These are phyloP conservation scores for Exophiala sideris DNA, from an alignment of 2,329 filamentous ascomycete species.

Conservation along the genomic window DNA sequence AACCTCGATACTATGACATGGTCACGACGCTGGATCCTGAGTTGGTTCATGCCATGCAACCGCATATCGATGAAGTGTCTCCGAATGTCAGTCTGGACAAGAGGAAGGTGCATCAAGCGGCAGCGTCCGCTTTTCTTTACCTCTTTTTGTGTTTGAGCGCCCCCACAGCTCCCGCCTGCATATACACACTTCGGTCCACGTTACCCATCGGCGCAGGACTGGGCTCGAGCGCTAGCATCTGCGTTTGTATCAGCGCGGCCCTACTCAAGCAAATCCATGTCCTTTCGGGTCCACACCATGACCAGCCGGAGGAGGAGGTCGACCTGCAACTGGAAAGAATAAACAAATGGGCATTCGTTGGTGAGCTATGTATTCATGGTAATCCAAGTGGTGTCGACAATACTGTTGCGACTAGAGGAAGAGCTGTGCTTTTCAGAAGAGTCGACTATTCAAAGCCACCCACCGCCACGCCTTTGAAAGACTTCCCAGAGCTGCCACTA, in stretches of 20 bases:
- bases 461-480: constrained; percentile 69
- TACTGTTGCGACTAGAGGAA: constrained; percentile 88
- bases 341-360: constrained; percentile 96
- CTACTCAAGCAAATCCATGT: constrained; percentile 84
- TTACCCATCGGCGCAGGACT: constrained; percentile 90
- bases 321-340: constrained; percentile 88
- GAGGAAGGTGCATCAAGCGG: constrained; percentile 79
- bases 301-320: constrained; percentile 85
- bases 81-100: constrained; percentile 61
- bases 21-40: constrained; percentile 81
- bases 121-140: constrained; percentile 85
- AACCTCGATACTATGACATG: constrained; percentile 91
- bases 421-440: constrained; percentile 87
- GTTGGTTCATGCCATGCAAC: constrained; percentile 74
- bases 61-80: constrained; percentile 72
- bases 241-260: constrained; percentile 80
- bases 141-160: constrained; percentile 84
- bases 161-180: constrained; percentile 71
- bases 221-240: constrained; percentile 90
- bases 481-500: constrained; percentile 88
- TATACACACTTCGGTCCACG: constrained; percentile 88
- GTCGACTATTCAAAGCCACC: constrained; percentile 75
- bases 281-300: constrained; percentile 83
- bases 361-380: constrained; percentile 94
- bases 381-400: constrained; percentile 97